phyloP scores from a whole-genome alignment of 2,329 filamentous ascomycete genomes.

The Trichoderma aggressivum region DNA sequence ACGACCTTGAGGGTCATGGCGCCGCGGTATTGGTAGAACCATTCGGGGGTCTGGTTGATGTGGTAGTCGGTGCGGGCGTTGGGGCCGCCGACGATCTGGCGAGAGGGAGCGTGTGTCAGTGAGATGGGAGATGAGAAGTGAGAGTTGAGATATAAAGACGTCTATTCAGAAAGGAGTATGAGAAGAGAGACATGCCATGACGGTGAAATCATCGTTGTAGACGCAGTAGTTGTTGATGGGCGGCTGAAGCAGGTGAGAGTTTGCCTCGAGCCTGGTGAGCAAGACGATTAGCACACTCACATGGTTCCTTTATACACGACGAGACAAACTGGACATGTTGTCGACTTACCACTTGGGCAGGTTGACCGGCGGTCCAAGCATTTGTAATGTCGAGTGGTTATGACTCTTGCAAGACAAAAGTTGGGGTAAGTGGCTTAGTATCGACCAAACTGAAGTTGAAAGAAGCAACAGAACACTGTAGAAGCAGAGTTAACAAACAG shows the following conservation, averaged over 20 bases:
- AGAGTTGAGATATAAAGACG: no score
- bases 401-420: background rate
- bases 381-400: constrained; percentile 25
- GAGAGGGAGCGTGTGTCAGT: background rate
- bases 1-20: constrained; percentile 93
- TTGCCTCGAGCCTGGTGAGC: constrained; percentile 72
- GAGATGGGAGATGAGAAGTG: background rate
- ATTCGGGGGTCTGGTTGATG: constrained; percentile 93
- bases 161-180: no score
- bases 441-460: background rate
- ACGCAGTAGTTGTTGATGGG: constrained; percentile 98
- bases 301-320: background rate
- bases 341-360: constrained; percentile 55
- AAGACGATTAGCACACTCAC: background rate
- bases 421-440: background rate
- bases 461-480: background rate
- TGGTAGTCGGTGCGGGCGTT: constrained; percentile 97
- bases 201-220: constrained; percentile 77
- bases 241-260: constrained; percentile 86
- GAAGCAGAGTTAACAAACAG: background rate
- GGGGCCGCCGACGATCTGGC: constrained; percentile 84
- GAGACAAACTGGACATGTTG: background rate
- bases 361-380: constrained; percentile 53
- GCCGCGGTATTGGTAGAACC: constrained; percentile 96
- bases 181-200: constrained; percentile 58